Percentiles rank a stretch among this genome's conserved stretches.
Evolutionary conservation across 2,329 filamentous ascomycete genomes (phyloP).

Genomic region (Aspergillaceae sp.): DNA sequence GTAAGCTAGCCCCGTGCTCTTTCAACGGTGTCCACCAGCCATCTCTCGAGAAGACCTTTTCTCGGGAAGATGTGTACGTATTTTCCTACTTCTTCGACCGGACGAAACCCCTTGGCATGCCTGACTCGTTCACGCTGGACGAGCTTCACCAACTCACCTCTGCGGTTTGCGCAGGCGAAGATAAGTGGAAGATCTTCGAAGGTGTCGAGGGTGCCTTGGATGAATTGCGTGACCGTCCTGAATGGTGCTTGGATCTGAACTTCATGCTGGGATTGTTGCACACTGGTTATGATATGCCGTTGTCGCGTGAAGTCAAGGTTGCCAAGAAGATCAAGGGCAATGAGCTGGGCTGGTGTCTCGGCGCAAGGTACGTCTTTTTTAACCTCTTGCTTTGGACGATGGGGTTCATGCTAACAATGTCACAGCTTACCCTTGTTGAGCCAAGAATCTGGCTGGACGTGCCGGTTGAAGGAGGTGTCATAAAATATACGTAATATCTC

Average conservation of each 20-base stretch:
- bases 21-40: slow-evolving; percentile 98
- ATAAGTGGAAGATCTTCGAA: slow-evolving; percentile 71
- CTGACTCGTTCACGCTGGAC: slow-evolving; percentile 86
- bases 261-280: slow-evolving; percentile 92
- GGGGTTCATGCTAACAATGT: slow-evolving; percentile 14
- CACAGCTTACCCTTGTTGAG: slow-evolving; percentile 71
- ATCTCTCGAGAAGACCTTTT: slow-evolving; percentile 81
- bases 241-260: slow-evolving; percentile 90
- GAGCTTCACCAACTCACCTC: slow-evolving; percentile 81
- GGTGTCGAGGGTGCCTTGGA: slow-evolving; percentile 67
- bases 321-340: slow-evolving; percentile 98
- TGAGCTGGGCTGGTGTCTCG: slow-evolving; percentile 95
- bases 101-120: slow-evolving; percentile 88
- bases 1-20: slow-evolving; percentile 81
- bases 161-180: slow-evolving; percentile 72
- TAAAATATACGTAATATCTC: slow-evolving; percentile 27
- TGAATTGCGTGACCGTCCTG: slow-evolving; percentile 72
- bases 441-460: slow-evolving; percentile 79
- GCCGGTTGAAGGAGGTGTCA: slow-evolving; percentile 69
- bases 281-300: slow-evolving; percentile 95
- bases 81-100: slow-evolving; percentile 99
- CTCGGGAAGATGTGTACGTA: slow-evolving; percentile 84
- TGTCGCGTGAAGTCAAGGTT: slow-evolving; percentile 91
- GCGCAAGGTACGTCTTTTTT: slow-evolving; percentile 65
- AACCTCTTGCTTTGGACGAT: slow-evolving; percentile 3